Base-by-base conservation (phyloP, 805 yeast genomes). In the Zygotorulaspora chibaensis region DNA sequence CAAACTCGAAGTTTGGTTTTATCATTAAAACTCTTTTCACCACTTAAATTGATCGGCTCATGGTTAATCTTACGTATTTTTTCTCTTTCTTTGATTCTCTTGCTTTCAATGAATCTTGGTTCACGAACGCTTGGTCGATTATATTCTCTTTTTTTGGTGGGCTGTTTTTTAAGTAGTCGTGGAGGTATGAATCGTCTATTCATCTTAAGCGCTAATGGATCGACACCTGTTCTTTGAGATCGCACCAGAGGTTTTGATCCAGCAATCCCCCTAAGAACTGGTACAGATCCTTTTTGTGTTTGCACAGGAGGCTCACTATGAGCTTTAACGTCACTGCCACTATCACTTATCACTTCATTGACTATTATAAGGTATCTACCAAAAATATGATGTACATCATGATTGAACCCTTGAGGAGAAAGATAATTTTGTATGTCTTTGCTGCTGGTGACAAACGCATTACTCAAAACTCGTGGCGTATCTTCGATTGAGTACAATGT, bases 151-250 rank as follows among this genome's bases (percentile, higher is more conserved):
- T 15, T 13, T 35, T 17, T 27, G 43, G 29, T 18, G 25, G 35
- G 26, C 8, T 25, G 30, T 38, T 23, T 13, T n/a, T 38, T 11
- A 16, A 50, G 23, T 41, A 40, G 46, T 45, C 57, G 46, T 2
- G 67, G 67, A 18, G 58, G 56, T 38, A 53, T 61, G 38, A 63
- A 63, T 11, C 66, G 68, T 43, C 42, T 53, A 39, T 61, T 61
- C 42, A 59, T 52, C 35, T 53, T 57, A 9, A 63, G 43, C 5
- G 63, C 63, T 16, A 63, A 37, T 10, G 53, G 46, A 20, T 46
- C 35, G 7, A 33, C 36, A 28, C 28, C 20, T 15, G 28, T 13
- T 13, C 17, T 13, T 10, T 6, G 11, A 8, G 8, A 29, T 12
- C 9, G 4, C n/a, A 29, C 33, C 18, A 20, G 36, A 7, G 5